Conservation (phyloP, 2,329 filamentous ascomycete species). For the Aureobasidium sp. region DNA sequence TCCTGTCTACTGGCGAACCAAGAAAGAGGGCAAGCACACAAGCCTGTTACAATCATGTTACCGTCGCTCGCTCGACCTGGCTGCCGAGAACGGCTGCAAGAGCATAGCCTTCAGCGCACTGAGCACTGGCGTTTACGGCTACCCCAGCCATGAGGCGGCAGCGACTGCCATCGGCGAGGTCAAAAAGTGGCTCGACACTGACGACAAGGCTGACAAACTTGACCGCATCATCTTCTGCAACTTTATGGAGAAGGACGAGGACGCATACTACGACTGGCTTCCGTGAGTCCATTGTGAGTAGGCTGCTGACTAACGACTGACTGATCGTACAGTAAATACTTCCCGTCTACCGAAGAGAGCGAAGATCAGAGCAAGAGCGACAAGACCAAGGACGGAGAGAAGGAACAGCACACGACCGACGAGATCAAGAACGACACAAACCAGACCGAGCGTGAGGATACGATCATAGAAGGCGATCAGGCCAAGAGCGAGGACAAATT, state of each 20-base stretch:
- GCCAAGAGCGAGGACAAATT: neutral
- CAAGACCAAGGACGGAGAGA: neutral
- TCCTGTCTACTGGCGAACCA: slow-evolving; percentile 57
- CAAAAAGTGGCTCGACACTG: slow-evolving; percentile 46
- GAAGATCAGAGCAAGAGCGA: slow-evolving; percentile 4
- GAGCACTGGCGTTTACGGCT: slow-evolving; percentile 86
- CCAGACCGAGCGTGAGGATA: neutral
- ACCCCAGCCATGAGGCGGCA: slow-evolving; percentile 68
- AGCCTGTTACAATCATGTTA: slow-evolving; percentile 59
- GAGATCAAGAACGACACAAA: neutral
- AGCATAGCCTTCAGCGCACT: slow-evolving; percentile 77
- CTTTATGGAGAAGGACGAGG: slow-evolving; percentile 70
- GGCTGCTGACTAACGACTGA: neutral
- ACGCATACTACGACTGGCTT: slow-evolving; percentile 61
- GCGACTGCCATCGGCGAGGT: slow-evolving; percentile 60
- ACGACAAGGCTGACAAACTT: slow-evolving; percentile 40
- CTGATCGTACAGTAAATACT: slow-evolving; percentile 35
- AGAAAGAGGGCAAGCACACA: slow-evolving; percentile 33
- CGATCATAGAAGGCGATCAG: neutral
- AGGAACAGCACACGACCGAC: neutral
- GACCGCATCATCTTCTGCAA: slow-evolving; percentile 78
- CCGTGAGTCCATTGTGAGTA: slow-evolving; percentile 60
- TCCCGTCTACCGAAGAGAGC: slow-evolving; percentile 38
- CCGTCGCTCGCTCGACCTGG: slow-evolving; percentile 61
- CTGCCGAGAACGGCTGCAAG: slow-evolving; percentile 57